These are phyloP conservation scores for Quercus phellos DNA, from an alignment of 331 rosid species.

Conservation along the genomic window DNA sequence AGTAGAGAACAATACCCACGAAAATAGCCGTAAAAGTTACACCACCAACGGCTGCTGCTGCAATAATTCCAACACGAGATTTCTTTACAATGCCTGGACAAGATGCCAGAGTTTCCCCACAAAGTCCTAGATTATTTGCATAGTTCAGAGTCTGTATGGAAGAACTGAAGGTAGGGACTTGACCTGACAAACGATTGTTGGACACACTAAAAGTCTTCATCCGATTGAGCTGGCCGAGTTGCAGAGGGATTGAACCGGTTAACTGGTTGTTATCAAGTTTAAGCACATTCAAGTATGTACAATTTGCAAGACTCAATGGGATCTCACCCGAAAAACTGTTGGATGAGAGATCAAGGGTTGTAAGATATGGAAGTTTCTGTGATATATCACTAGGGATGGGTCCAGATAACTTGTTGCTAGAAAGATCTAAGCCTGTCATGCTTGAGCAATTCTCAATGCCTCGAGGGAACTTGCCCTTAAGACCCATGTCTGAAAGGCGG, in stretches of 20 bases:
- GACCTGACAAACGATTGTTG: slow-evolving; percentile 28
- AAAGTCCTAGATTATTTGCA: slow-evolving; percentile 22
- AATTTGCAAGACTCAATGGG: slow-evolving; percentile 16
- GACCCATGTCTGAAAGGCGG: slow-evolving; percentile 18
- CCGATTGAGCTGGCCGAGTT: background rate
- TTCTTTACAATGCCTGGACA: slow-evolving; percentile 11
- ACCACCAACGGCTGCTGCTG: slow-evolving; percentile 79
- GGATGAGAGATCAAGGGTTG: slow-evolving; percentile 24
- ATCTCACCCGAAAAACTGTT: slow-evolving; percentile 34
- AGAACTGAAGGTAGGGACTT: background rate
- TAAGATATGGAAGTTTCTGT: background rate
- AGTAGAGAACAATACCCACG: slow-evolving; percentile 51
- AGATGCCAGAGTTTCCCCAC: slow-evolving; percentile 24
- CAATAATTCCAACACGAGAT: slow-evolving; percentile 60
- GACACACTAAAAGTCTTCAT: background rate
- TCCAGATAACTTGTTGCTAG: slow-evolving; percentile 20
- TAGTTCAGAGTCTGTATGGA: background rate
- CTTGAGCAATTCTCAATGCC: slow-evolving; percentile 12
- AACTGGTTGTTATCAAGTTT: slow-evolving; percentile 27
- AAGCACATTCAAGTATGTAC: slow-evolving; percentile 18
- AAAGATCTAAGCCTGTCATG: slow-evolving; percentile 25
- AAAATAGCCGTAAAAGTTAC: slow-evolving; percentile 49
- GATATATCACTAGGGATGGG: slow-evolving; percentile 31
- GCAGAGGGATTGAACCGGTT: slow-evolving; percentile 20
- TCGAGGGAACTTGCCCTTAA: slow-evolving; percentile 37